A percentile compares a stretch with the other conserved stretches of the same genome.
These are phyloP conservation scores for Boletus pseudopeckii DNA, from an alignment of 768 basidiomycete species.

Conservation along the genomic window DNA sequence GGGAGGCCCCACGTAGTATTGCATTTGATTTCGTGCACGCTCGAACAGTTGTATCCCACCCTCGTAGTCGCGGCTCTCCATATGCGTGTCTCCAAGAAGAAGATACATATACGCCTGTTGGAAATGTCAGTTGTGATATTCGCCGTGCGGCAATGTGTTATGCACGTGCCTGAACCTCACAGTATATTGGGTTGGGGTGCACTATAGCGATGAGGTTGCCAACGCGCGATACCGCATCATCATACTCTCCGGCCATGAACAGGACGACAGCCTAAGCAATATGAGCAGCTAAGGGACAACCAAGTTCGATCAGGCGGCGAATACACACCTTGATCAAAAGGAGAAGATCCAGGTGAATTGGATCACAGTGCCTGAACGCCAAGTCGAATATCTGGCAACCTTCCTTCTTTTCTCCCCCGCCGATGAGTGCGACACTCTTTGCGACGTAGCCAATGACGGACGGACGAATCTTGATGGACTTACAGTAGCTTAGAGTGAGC, in stretches of 20 bases:
- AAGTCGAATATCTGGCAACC: conserved; percentile 6
- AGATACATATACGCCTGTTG: conserved; percentile 4
- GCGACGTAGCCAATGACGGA: conserved; percentile 5
- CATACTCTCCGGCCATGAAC: neutral
- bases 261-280: neutral
- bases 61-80: neutral
- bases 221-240: neutral
- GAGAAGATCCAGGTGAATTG: neutral
- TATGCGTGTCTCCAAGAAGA: neutral
- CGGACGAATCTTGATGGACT: conserved; percentile 2
- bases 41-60: neutral
- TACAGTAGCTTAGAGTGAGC: neutral
- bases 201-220: neutral
- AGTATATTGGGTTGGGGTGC: neutral
- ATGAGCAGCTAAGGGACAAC: no score
- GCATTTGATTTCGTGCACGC: neutral
- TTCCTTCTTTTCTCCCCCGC: neutral
- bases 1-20: neutral
- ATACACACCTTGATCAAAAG: conserved; percentile 6
- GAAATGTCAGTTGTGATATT: neutral
- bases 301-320: no score
- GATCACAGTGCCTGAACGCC: neutral
- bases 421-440: neutral
- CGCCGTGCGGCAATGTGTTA: no score
- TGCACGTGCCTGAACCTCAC: conserved; percentile 1